Evolutionary conservation across 345 rosid species (phyloP).

Genomic region (Acer saccharum): DNA sequence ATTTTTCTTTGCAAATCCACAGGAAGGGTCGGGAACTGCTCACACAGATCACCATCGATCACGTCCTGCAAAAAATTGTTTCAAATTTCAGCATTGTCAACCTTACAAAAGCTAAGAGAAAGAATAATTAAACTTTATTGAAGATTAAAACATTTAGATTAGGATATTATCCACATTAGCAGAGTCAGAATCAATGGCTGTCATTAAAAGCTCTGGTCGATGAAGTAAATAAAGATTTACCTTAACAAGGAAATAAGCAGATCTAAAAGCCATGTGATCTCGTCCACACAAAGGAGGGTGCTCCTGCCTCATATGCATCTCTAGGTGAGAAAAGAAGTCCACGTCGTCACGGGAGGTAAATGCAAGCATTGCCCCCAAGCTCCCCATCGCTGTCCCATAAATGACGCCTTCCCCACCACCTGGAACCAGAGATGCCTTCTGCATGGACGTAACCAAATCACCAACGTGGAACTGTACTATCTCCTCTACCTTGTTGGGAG

Average conservation of each 20-base stretch:
- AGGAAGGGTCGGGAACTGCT: constrained; percentile 92
- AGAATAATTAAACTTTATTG: background rate
- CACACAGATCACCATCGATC: constrained; percentile 95
- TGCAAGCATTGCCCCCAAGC: constrained; percentile 88
- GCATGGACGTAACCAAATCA: constrained; percentile 79
- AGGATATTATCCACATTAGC: background rate
- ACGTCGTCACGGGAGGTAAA: constrained; percentile 95
- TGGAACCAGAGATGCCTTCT: constrained; percentile 89
- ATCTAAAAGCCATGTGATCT: constrained; percentile 90
- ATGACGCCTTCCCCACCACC: constrained; percentile 90
- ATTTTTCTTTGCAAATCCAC: constrained; percentile 87
- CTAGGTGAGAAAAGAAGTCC: constrained; percentile 94
- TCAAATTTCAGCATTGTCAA: constrained; percentile 16
- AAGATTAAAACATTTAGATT: background rate
- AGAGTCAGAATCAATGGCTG: background rate
- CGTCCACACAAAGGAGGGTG: constrained; percentile 95
- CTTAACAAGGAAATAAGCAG: constrained; percentile 98
- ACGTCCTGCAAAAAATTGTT: constrained; percentile 68
- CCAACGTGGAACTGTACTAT: constrained; percentile 95
- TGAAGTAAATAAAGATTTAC: constrained; percentile 28
- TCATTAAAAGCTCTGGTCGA: background rate
- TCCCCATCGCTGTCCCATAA: constrained; percentile 96
- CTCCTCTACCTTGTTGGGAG: constrained; percentile 95
- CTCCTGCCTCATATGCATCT: constrained; percentile 98
- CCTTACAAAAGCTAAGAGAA: background rate